These are phyloP conservation scores for Arabidopsis thaliana DNA, from an alignment of 345 rosid genomes.

Conservation along the genomic window TAIR10.1 NC_003070.9:28135501-28136000, in stretches of 20 bases:
- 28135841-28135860: slow-evolving; percentile 89
- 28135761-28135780: slow-evolving; percentile 56
- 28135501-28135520: slow-evolving; percentile 15
- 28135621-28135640: slow-evolving; percentile 19
- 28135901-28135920: not conserved
- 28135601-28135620: slow-evolving; percentile 26
- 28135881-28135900: slow-evolving; percentile 6
- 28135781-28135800: slow-evolving; percentile 81
- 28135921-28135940: slow-evolving; percentile 6
- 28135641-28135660: slow-evolving; percentile 28
- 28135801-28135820: slow-evolving; percentile 90
- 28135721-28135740: slow-evolving; percentile 6
- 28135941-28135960: not conserved
- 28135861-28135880: slow-evolving; percentile 78
- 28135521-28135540: slow-evolving; percentile 9
- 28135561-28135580: slow-evolving; percentile 37
- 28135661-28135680: slow-evolving; percentile 23
- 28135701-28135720: slow-evolving; percentile 32
- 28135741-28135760: slow-evolving; percentile 23
- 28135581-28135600: slow-evolving; percentile 22
- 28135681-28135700: slow-evolving; percentile 28
- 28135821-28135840: slow-evolving; percentile 83
- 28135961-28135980: slow-evolving; percentile 90
- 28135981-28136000: slow-evolving; percentile 83
- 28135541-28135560: slow-evolving; percentile 36